phyloP scores from a whole-genome alignment of 495 filamentous ascomycete genomes.

The Podospora conica region DNA sequence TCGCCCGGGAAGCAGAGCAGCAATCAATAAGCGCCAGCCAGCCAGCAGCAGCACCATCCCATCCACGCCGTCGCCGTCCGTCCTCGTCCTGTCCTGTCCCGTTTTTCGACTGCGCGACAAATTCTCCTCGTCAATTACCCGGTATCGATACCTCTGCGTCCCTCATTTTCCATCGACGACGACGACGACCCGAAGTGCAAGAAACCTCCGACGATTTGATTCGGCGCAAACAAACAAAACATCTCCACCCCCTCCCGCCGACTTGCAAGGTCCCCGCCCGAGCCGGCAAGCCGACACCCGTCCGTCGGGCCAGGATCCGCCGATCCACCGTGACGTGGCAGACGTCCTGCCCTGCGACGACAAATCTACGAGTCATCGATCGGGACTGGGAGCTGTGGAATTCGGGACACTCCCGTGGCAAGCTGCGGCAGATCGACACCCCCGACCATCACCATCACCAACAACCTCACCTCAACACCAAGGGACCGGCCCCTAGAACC shows the following conservation, averaged over 20 bases:
- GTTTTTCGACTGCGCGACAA: not conserved
- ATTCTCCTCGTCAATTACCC: not conserved
- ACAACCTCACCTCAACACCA: not conserved
- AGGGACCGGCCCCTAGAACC: not conserved
- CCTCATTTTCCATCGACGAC: not conserved
- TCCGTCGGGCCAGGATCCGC: not conserved
- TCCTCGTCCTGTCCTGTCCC: not conserved
- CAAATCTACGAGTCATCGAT: not conserved
- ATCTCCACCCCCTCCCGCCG: not conserved
- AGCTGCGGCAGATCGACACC: not conserved
- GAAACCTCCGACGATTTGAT: not conserved
- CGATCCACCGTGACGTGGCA: slow-evolving; percentile 18
- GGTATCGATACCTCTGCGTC: not conserved
- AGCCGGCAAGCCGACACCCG: no score
- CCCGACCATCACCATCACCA: no score
- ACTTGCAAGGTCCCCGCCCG: no score
- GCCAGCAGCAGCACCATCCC: no score
- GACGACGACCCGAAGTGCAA: not conserved
- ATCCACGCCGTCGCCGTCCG: not conserved
- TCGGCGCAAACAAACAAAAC: not conserved
- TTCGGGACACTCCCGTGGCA: not conserved
- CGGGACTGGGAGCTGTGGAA: not conserved
- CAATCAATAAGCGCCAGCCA: not conserved
- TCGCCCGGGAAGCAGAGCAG: not conserved
- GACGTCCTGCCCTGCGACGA: not conserved